Evolutionary conservation across 1,284 basidiomycete species (phyloP), one percentile per base, ranked within the genome.

Genomic region (Rhodotorula sp.): DNA sequence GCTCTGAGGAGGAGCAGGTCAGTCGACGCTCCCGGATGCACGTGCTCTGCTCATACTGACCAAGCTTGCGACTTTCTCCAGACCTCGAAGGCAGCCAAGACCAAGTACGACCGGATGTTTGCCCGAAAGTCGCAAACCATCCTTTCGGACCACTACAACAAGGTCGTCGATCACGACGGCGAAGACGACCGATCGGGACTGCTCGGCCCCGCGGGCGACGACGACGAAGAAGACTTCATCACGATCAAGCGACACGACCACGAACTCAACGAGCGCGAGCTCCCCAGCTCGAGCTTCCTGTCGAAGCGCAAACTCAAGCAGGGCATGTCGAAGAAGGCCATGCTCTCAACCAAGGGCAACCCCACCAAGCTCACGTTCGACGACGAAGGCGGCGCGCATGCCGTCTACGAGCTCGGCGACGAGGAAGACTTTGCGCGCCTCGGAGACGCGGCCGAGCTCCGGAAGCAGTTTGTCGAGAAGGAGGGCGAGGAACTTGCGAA

Each of bases 101-200:
- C 97, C 7, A 98, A 97, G 83, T 97, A 98, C 81, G 97, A 99
- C 81, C 88, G 93, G 65, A 97, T 99, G 93, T 99, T 99, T 80
- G 91, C 92, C 79, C 89, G 96, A 70, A 95, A 92, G 82, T 98
- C 98, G 81, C 95, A 97, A 82, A 91, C 89, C 76, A 90, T 98
- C 65, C 87, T 98, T 26, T 94, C 93, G 0, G 87, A 90, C 74
- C 95, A 97, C 81, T 98, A 97, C 83, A 86, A 85, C 69, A 93
- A 93, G 79, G 88, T 99, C 63, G 85, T 98, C 67, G 90, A 92
- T 70, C 89, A 90, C 69, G 80, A 81, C 58, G 83, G 80, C 43
- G 67, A 68, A 29, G 65, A 66, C n/a, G 71, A 62, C 31, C 3
- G 14, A 47, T 31, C 70, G 10, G 60, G 61, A 43, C 57, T 66